phyloP scores from a whole-genome alignment of 1,284 basidiomycete genomes.

The Flammula alnicola region DNA sequence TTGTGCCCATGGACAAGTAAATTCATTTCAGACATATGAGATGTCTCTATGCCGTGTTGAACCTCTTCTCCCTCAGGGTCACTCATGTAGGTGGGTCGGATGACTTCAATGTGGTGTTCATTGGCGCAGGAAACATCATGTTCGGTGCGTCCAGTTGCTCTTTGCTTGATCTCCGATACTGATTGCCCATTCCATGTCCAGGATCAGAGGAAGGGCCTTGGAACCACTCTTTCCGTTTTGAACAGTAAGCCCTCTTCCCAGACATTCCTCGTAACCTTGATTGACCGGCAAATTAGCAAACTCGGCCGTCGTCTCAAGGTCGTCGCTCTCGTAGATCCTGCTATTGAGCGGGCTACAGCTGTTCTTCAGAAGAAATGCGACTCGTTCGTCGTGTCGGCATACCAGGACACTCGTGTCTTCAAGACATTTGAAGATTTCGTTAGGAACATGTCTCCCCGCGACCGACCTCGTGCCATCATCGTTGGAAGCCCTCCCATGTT shows the following conservation, averaged over 20 bases:
- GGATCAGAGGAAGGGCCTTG: constrained; percentile 87
- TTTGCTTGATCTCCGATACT: constrained; percentile 7
- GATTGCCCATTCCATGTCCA: constrained; percentile 33
- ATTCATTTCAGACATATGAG: constrained; percentile 3
- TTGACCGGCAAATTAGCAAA: constrained; percentile 62
- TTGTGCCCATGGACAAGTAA: constrained; percentile 81
- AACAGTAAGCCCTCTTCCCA: constrained; percentile 62
- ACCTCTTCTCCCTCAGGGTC: constrained; percentile 35
- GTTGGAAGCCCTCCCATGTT: constrained; percentile 94
- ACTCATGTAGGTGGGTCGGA: constrained; percentile 60
- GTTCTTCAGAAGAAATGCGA: constrained; percentile 92
- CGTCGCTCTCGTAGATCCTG: constrained; percentile 92
- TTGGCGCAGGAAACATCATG: constrained; percentile 95
- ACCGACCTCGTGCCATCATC: constrained; percentile 78
- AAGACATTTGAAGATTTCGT: constrained; percentile 88
- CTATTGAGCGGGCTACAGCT: constrained; percentile 77
- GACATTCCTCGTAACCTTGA: constrained; percentile 4
- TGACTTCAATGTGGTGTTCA: constrained; percentile 89
- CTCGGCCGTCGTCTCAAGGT: constrained; percentile 97
- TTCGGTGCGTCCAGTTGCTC: constrained; percentile 58
- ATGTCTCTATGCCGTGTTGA: background rate
- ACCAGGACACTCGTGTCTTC: constrained; percentile 90
- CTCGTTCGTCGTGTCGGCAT: constrained; percentile 93
- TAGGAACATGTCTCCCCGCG: constrained; percentile 65
- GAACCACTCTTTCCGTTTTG: constrained; percentile 96